Conservation (phyloP, 1,284 basidiomycete genomes). For the Cryptococcus sp. region DNA sequence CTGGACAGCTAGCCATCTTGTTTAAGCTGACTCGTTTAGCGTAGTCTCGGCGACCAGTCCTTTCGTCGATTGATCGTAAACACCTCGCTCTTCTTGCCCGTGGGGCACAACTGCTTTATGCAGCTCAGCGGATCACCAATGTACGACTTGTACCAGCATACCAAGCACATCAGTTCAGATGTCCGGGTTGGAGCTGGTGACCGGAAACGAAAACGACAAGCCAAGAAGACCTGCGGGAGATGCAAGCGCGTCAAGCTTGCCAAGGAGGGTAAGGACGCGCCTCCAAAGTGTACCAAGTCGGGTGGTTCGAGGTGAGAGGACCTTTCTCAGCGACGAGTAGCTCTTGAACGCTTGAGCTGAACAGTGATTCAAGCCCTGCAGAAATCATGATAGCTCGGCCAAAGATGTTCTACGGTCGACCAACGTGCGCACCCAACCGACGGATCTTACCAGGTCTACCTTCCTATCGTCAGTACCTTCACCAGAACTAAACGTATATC, state of each 20-base stretch:
- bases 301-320: neutral
- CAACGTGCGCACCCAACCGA: conserved; percentile 15
- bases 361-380: conserved; percentile 13
- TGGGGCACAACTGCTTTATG: conserved; percentile 55
- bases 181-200: neutral
- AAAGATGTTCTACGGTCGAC: conserved; percentile 50
- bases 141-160: conserved; percentile 35
- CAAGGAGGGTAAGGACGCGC: neutral
- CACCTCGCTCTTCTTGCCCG: conserved; percentile 53
- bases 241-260: conserved; percentile 4
- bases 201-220: conserved; percentile 11
- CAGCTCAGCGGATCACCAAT: conserved; percentile 56
- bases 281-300: neutral
- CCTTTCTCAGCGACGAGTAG: too few species aligned
- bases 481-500: neutral
- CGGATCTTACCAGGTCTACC: conserved; percentile 42
- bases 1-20: neutral
- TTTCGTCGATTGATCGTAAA: conserved; percentile 54
- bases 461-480: conserved; percentile 33
- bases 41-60: conserved; percentile 51
- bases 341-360: neutral
- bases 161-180: neutral
- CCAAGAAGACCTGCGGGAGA: conserved; percentile 9
- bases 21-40: neutral
- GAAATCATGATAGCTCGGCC: conserved; percentile 36